Conservation (phyloP, 2,329 filamentous ascomycete species). For the Pyrenophora tritici-repentis region DNA sequence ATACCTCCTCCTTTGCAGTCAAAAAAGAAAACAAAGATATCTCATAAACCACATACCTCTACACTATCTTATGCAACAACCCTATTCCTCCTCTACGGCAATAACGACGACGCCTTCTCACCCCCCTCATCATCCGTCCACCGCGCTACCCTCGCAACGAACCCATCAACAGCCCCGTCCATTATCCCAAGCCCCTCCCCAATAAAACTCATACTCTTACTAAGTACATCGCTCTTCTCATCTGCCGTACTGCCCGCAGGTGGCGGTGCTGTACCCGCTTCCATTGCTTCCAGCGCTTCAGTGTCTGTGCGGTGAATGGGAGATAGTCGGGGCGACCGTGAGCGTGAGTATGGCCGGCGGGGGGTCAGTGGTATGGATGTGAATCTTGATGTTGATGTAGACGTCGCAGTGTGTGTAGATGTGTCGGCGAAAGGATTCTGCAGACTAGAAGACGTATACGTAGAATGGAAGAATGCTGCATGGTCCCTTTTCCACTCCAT, state of each 20-base stretch:
- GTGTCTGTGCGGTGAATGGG: too few relatives aligned
- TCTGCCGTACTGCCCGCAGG: too few relatives aligned
- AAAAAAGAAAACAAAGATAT: too few relatives aligned
- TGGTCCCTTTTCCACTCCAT: background rate
- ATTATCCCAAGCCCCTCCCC: background rate
- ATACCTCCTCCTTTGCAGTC: too few relatives aligned
- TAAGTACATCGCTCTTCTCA: background rate
- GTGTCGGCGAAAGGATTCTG: background rate
- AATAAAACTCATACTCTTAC: background rate
- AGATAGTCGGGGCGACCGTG: too few relatives aligned
- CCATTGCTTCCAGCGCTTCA: background rate
- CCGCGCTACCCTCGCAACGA: background rate
- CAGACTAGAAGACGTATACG: background rate
- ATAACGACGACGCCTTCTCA: conserved; percentile 7
- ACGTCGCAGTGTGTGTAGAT: too few relatives aligned
- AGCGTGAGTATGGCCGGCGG: too few relatives aligned
- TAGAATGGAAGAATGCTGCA: background rate
- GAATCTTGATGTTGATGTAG: background rate
- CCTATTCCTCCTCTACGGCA: conserved; percentile 4
- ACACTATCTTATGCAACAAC: too few relatives aligned
- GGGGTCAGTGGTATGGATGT: too few relatives aligned
- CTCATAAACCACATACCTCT: background rate
- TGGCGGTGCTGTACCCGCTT: background rate
- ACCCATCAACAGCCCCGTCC: conserved; percentile 1
- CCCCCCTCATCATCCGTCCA: conserved; percentile 7